Conservation (phyloP, 345 rosid species). For the Eucalyptus curtisii region DNA sequence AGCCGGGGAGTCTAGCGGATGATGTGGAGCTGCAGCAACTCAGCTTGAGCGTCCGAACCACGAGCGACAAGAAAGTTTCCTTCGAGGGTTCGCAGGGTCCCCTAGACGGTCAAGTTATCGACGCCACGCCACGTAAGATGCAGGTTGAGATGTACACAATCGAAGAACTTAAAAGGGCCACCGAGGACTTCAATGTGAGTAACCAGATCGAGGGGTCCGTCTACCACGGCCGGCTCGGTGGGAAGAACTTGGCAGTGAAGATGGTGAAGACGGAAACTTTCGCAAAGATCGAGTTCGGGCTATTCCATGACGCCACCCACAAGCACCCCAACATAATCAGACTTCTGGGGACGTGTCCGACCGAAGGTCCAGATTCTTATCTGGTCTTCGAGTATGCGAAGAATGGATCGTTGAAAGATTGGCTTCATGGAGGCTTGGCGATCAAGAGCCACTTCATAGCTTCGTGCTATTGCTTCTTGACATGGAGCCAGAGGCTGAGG, state of each 20-base stretch:
- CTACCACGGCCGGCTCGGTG: conserved; percentile 67
- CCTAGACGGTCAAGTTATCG: conserved; percentile 25
- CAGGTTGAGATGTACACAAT: conserved; percentile 38
- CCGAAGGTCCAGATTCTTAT: conserved; percentile 29
- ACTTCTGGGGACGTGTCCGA: conserved; percentile 56
- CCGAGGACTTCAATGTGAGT: conserved; percentile 63
- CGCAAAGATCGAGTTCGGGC: conserved; percentile 32
- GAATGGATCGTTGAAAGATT: conserved; percentile 83
- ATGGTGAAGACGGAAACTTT: conserved; percentile 14
- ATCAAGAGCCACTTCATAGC: conserved; percentile 89
- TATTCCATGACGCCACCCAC: conserved; percentile 43
- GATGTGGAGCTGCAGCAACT: conserved; percentile 70
- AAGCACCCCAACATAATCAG: conserved; percentile 69
- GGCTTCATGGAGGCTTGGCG: conserved; percentile 89
- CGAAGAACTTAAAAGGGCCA: conserved; percentile 66
- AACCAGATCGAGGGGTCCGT: conserved; percentile 72
- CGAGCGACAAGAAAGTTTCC: conserved; percentile 76
- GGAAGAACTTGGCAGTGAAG: conserved; percentile 70
- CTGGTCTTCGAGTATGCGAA: conserved; percentile 70
- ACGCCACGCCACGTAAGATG: conserved; percentile 27
- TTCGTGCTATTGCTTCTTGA: conserved; percentile 81
- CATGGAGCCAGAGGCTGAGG: conserved; percentile 83
- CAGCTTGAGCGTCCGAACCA: conserved; percentile 62
- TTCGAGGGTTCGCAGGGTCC: conserved; percentile 65
- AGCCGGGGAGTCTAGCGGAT: neutral